Conservation (phyloP, 805 yeast species). For the Saccharomyces paradoxus region DNA sequence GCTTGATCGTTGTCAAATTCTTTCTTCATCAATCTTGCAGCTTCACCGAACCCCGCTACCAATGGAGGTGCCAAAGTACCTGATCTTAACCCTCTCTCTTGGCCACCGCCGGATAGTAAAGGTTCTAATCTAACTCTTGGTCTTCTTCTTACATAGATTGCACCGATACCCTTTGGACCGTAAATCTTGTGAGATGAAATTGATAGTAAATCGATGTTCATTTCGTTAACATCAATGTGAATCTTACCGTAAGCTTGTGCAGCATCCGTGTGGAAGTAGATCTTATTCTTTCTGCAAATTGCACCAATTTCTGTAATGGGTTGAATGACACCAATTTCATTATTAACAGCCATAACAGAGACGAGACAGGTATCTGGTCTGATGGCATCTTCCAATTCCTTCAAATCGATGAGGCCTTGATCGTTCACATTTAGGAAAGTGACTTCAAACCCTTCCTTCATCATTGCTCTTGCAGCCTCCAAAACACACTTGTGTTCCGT, state of each 20-base stretch:
- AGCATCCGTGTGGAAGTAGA: slow-evolving; percentile 94
- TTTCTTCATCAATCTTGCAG: slow-evolving; percentile 70
- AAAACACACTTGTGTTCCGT: slow-evolving; percentile 99
- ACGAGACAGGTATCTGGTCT: slow-evolving; percentile 87
- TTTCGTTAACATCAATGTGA: slow-evolving; percentile 83
- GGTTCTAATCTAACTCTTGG: slow-evolving; percentile 97
- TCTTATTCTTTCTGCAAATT: slow-evolving; percentile 77
- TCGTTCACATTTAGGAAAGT: slow-evolving; percentile 79
- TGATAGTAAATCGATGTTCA: slow-evolving; percentile 88
- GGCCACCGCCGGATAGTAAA: slow-evolving; percentile 94
- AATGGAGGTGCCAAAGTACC: slow-evolving; percentile 97
- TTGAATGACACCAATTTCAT: slow-evolving; percentile 96
- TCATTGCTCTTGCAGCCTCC: slow-evolving; percentile 89
- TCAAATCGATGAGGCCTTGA: slow-evolving; percentile 74
- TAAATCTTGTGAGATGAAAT: slow-evolving; percentile 93
- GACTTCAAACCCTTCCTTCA: slow-evolving; percentile 94
- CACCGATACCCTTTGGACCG: slow-evolving; percentile 98
- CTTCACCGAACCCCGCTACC: slow-evolving; percentile 95
- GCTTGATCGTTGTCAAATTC: slow-evolving; percentile 68
- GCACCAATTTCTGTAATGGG: slow-evolving; percentile 90
- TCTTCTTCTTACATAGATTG: slow-evolving; percentile 89
- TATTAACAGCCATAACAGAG: slow-evolving; percentile 93
- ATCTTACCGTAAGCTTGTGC: slow-evolving; percentile 97
- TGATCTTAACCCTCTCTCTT: slow-evolving; percentile 94
- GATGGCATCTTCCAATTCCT: slow-evolving; percentile 71